A percentile compares a stretch with the other conserved stretches of the same genome.
Conservation (phyloP, 2,329 filamentous ascomycete genomes). For the Diaporthe amygdali region DNA sequence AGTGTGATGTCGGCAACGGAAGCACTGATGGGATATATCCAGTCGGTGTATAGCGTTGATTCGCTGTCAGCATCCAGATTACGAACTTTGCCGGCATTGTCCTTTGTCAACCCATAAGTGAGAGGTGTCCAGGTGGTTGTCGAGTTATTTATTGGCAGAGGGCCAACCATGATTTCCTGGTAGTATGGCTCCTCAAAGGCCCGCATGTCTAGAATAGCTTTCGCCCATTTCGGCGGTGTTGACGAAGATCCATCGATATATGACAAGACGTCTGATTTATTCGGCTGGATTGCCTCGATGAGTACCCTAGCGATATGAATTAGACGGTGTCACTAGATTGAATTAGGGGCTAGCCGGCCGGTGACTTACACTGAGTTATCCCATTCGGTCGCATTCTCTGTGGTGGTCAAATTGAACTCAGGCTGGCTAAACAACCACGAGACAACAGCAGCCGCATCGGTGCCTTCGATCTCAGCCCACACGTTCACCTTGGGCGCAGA, state of each 20-base stretch:
- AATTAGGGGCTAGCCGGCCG: no score
- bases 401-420: constrained; percentile 44
- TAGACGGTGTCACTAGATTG: not conserved
- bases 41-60: constrained; percentile 34
- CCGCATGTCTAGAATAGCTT: constrained; percentile 46
- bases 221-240: constrained; percentile 47
- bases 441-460: constrained; percentile 43
- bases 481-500: constrained; percentile 47
- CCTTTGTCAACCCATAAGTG: constrained; percentile 47
- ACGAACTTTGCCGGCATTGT: constrained; percentile 42
- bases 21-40: constrained; percentile 40
- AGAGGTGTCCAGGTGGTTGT: constrained; percentile 44
- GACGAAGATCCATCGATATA: constrained; percentile 47
- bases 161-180: constrained; percentile 54
- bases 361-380: constrained; percentile 40
- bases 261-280: constrained; percentile 52
- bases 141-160: constrained; percentile 47
- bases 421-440: constrained; percentile 44
- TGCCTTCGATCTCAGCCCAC: constrained; percentile 43
- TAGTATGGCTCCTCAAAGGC: constrained; percentile 43
- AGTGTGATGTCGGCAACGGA: constrained; percentile 48
- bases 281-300: constrained; percentile 48
- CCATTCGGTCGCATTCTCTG: constrained; percentile 40
- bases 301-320: constrained; percentile 28
- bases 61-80: constrained; percentile 45